These are phyloP conservation scores for Alternaria sp. DNA, from an alignment of 2,329 filamentous ascomycete species.

Conservation along the genomic window DNA sequence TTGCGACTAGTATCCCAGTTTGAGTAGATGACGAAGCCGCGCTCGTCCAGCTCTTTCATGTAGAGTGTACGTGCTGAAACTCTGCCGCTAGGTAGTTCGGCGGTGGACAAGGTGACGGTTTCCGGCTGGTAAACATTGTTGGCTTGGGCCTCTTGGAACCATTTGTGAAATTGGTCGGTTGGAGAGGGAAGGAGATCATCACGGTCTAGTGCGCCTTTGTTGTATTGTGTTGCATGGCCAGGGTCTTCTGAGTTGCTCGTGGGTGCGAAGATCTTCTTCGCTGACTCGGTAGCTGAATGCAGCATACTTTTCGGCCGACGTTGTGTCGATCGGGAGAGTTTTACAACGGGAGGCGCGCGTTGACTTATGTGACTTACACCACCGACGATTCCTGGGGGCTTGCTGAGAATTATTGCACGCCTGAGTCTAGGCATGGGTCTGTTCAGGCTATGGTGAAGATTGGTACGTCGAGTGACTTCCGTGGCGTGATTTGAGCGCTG, in stretches of 20 bases:
- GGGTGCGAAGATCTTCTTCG: conserved; percentile 67
- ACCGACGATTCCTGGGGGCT: neutral
- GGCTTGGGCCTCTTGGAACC: conserved; percentile 80
- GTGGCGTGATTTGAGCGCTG: conserved; percentile 25
- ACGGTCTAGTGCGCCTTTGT: conserved; percentile 67
- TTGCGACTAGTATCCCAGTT: conserved; percentile 84
- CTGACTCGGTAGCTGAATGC: conserved; percentile 31
- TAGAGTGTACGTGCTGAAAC: conserved; percentile 90
- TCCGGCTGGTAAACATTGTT: conserved; percentile 77
- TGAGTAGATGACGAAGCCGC: conserved; percentile 89
- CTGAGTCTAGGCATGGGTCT: conserved; percentile 13
- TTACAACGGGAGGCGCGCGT: neutral
- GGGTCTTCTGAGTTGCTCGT: conserved; percentile 61
- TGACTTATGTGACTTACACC: neutral
- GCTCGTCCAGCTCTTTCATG: conserved; percentile 87
- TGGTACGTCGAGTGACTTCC: conserved; percentile 2
- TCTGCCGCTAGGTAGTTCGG: conserved; percentile 80
- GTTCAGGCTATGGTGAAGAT: neutral
- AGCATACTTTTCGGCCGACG: conserved; percentile 31
- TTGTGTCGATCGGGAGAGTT: neutral
- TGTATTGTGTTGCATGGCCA: conserved; percentile 79
- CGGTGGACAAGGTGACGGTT: conserved; percentile 86
- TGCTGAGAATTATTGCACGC: neutral
- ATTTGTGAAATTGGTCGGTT: conserved; percentile 83
- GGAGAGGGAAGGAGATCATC: conserved; percentile 71